These are phyloP conservation scores for Globisporangium polare DNA, from an alignment of 352 stramenopile genomes.

Conservation along the genomic window DNA sequence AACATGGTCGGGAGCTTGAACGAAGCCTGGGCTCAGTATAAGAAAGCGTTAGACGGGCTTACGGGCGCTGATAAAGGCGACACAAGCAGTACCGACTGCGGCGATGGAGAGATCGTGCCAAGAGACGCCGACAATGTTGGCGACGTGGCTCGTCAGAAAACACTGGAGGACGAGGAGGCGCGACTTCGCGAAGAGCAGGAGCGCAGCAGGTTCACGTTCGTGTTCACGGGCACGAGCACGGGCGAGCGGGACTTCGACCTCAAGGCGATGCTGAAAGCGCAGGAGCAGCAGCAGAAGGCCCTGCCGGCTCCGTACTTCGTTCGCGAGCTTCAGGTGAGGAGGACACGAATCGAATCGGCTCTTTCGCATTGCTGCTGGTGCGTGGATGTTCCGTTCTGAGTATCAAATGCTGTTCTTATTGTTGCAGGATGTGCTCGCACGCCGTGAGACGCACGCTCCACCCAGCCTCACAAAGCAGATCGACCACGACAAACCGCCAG, in stretches of 20 bases:
- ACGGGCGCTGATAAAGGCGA: background rate
- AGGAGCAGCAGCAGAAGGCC: slow-evolving; percentile 18
- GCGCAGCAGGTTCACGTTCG: slow-evolving; percentile 25
- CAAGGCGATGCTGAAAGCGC: slow-evolving; percentile 33
- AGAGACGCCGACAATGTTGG: background rate
- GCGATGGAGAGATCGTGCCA: slow-evolving; percentile 2
- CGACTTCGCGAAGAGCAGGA: background rate
- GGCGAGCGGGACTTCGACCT: slow-evolving; percentile 66
- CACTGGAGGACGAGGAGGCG: background rate
- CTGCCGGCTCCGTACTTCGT: slow-evolving; percentile 34
- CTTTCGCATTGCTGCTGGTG: background rate
- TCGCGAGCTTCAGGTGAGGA: slow-evolving; percentile 30
- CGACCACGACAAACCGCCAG: slow-evolving; percentile 22
- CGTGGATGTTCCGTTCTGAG: background rate
- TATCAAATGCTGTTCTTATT: background rate
- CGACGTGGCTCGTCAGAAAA: background rate
- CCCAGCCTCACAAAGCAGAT: slow-evolving; percentile 39
- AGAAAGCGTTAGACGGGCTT: slow-evolving; percentile 8
- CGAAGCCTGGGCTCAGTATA: slow-evolving; percentile 17
- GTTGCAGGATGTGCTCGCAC: slow-evolving; percentile 39
- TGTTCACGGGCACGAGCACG: slow-evolving; percentile 76
- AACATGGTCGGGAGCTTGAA: slow-evolving; percentile 19
- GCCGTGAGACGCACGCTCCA: slow-evolving; percentile 26
- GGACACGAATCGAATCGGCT: background rate
- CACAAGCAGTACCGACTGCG: background rate